Evolutionary conservation across 2,329 filamentous ascomycete species (phyloP), one percentile per base, ranked within the genome.

Genomic region (Neoscytalidium dimidiatum): DNA sequence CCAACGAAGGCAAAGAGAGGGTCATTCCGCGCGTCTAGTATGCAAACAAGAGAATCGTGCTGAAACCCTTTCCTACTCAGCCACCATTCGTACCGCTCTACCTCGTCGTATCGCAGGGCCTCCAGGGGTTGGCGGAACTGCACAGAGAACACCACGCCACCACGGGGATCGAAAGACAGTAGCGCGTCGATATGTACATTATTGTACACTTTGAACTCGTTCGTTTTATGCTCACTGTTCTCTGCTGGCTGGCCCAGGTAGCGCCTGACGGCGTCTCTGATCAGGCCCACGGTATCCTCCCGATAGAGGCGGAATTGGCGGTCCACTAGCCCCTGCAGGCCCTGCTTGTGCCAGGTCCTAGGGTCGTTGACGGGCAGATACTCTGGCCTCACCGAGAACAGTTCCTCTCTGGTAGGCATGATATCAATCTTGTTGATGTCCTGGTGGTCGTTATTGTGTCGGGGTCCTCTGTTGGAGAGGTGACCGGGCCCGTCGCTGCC

Each of bases 301-400:
- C 85, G 78, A 2, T 86, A 71, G 0, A 87, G 79, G 8, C 85
- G 80, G 52, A 87, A 87, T 62, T 86, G 81, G 63, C 81, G 75
- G 69, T 87, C 85, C 0, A 87, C 69, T 1, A 84, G 77, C 2
- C 84, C 83, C 29, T 60, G 38, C 13, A 65, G n/a, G 4, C 68
- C 68, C 19, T 38, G 43, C 14, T 38, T 29, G 26, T 63, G 31
- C 33, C 29, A 63, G 1, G 29, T 26, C 4, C 8, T 31, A 26
- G 48, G 21, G 48, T 53, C 26, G 1, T 35, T 71, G 0, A 66
- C 70, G 0, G 76, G 75, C 0, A 79, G 65, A 38, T 72, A 76
- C 9, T 35, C 49, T 1, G 8, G 26, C 4, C 13, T n/a, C 74
- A 71, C 31, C 83, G 62, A 72, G 58, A 70, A 61, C 1, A 77